phyloP scores from a whole-genome alignment of 441 rosid genomes.

The Adansonia gregorii region DNA sequence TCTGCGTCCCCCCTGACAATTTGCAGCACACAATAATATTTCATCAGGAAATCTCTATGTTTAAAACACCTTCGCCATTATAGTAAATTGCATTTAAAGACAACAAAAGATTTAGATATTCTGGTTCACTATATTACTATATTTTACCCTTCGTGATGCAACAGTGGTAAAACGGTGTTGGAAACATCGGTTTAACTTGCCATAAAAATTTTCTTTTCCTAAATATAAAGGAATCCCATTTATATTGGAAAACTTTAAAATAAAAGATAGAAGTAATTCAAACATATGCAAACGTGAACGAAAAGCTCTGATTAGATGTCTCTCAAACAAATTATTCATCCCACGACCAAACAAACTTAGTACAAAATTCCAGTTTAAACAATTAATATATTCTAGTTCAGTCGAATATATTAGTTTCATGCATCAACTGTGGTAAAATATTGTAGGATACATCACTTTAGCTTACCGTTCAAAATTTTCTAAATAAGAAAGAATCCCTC shows the following conservation, averaged over 20 bases:
- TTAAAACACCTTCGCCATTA: not conserved
- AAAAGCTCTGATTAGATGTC: not conserved
- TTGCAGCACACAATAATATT: conserved; percentile 9
- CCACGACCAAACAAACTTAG: conserved; percentile 11
- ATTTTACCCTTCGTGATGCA: not conserved
- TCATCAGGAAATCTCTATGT: not conserved
- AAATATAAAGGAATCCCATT: conserved; percentile 2
- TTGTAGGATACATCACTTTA: not conserved
- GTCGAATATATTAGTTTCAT: not conserved
- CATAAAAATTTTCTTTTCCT: not conserved
- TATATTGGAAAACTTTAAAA: not conserved
- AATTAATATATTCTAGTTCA: not conserved
- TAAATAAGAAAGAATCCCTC: not conserved
- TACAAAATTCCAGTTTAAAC: not conserved
- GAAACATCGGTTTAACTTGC: not conserved
- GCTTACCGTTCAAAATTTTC: not conserved
- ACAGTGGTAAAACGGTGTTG: not conserved
- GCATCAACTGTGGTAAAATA: not conserved
- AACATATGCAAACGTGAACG: not conserved
- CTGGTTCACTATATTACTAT: not conserved
- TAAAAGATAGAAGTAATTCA: not conserved
- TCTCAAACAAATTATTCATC: conserved; percentile 15
- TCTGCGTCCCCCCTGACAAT: conserved; percentile 48
- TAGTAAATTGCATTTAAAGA: conserved; percentile 10
- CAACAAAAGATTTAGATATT: conserved; percentile 11